A percentile compares a stretch with the other conserved stretches of the same genome.
Conservation (phyloP, 352 stramenopile species). For the Phytophthora sojae region DNA sequence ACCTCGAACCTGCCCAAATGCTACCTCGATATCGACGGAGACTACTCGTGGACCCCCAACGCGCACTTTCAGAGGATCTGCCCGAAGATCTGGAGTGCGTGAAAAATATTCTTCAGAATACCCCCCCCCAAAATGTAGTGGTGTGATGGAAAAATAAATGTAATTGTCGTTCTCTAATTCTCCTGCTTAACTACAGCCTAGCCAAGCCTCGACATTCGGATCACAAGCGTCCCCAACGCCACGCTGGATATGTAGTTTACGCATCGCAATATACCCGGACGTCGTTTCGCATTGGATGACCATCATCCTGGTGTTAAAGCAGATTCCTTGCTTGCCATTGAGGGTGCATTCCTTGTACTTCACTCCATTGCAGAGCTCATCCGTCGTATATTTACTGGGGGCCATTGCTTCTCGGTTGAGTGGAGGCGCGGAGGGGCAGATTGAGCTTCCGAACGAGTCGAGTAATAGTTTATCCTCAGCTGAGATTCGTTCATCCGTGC, state of each 20-base stretch:
- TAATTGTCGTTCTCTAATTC: neutral
- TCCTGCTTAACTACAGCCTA: conserved; percentile 22
- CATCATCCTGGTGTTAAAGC: conserved; percentile 57
- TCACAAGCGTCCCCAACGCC: conserved; percentile 37
- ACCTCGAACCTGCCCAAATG: conserved; percentile 2
- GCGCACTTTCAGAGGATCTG: conserved; percentile 14
- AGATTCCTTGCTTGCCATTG: conserved; percentile 40
- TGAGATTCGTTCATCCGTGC: conserved; percentile 27
- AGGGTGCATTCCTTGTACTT: conserved; percentile 44
- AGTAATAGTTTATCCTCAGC: conserved; percentile 29
- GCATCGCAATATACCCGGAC: conserved; percentile 36
- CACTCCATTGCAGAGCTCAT: conserved; percentile 39
- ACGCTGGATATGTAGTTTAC: conserved; percentile 41
- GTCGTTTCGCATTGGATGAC: conserved; percentile 46
- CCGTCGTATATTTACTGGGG: conserved; percentile 29
- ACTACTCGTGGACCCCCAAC: neutral
- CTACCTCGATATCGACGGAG: conserved; percentile 6
- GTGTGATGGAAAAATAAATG: neutral
- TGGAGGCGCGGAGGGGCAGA: conserved; percentile 24
- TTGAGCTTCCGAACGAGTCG: conserved; percentile 6
- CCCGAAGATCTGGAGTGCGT: neutral
- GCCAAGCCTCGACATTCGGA: conserved; percentile 40
- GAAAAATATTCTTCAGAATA: too few species aligned
- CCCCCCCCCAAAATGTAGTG: neutral
- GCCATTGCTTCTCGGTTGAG: conserved; percentile 26